Evolutionary conservation across 1,284 basidiomycete genomes (phyloP).

Genomic region (Cryptococcus sp.): DNA sequence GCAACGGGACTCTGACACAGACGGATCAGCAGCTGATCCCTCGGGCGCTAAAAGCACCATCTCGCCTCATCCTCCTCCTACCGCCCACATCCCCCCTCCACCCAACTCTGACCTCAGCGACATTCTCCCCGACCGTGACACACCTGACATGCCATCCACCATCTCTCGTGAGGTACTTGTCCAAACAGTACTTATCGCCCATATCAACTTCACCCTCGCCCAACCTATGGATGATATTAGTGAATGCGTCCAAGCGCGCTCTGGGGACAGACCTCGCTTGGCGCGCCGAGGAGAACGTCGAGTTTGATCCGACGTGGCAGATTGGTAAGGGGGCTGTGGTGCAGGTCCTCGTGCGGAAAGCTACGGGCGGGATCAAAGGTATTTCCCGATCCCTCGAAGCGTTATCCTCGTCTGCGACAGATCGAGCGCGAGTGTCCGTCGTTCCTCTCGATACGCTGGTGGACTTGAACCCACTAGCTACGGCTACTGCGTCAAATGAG

Average conservation of each 20-base stretch:
- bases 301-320: slow-evolving; percentile 8
- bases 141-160: slow-evolving; percentile 69
- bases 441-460: slow-evolving; percentile 13
- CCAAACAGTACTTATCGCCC: slow-evolving; percentile 70
- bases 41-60: slow-evolving; percentile 58
- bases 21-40: neutral
- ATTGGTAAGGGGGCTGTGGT: slow-evolving; percentile 25
- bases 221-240: slow-evolving; percentile 41
- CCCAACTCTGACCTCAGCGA: slow-evolving; percentile 62
- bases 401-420: neutral
- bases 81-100: slow-evolving; percentile 60
- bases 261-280: slow-evolving; percentile 30
- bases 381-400: slow-evolving; percentile 42
- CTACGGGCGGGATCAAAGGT: slow-evolving; percentile 51
- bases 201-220: slow-evolving; percentile 48
- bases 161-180: slow-evolving; percentile 64
- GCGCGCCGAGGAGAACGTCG: slow-evolving; percentile 20
- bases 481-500: neutral
- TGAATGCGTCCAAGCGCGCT: slow-evolving; percentile 28
- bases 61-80: slow-evolving; percentile 68
- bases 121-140: slow-evolving; percentile 67
- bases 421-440: slow-evolving; percentile 1
- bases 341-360: slow-evolving; percentile 45
- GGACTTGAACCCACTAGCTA: slow-evolving; percentile 22
- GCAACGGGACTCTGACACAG: neutral